Evolutionary conservation across 1,284 basidiomycete genomes (phyloP).

Genomic region (Boletus semigastroideus): DNA sequence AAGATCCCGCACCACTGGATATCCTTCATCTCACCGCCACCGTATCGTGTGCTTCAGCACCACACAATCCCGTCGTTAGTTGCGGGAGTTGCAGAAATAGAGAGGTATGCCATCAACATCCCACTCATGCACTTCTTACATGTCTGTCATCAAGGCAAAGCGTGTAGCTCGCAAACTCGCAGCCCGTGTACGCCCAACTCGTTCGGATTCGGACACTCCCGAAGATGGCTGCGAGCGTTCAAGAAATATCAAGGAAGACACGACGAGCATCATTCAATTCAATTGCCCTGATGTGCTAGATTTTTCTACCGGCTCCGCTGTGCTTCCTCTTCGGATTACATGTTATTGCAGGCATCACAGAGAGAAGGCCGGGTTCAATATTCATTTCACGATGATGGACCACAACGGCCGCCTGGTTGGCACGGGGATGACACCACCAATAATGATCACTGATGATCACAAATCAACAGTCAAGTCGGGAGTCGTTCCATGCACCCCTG

Average conservation of each 20-base stretch:
- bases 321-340: slow-evolving; percentile 93
- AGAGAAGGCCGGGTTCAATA: slow-evolving; percentile 94
- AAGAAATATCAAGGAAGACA: slow-evolving; percentile 61
- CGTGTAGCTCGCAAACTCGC: slow-evolving; percentile 85
- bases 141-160: slow-evolving; percentile 58
- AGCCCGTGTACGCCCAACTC: slow-evolving; percentile 71
- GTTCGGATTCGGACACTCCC: slow-evolving; percentile 72
- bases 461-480: slow-evolving; percentile 65
- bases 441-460: slow-evolving; percentile 99
- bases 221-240: slow-evolving; percentile 49
- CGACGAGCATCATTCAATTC: slow-evolving; percentile 89
- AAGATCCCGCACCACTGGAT: slow-evolving; percentile 72
- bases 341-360: slow-evolving; percentile 99
- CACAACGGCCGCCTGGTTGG: slow-evolving; percentile 81
- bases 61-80: slow-evolving; percentile 74
- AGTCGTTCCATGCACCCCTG: slow-evolving; percentile 18
- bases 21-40: slow-evolving; percentile 67
- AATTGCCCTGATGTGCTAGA: slow-evolving; percentile 93
- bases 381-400: slow-evolving; percentile 89
- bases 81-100: slow-evolving; percentile 84
- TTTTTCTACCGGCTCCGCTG: slow-evolving; percentile 84
- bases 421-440: slow-evolving; percentile 82
- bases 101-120: slow-evolving; percentile 53
- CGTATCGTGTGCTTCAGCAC: slow-evolving; percentile 76
- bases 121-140: slow-evolving; percentile 12